Evolutionary conservation across 2,329 filamentous ascomycete genomes (phyloP).

Genomic region (Bretziella fagacearum): DNA sequence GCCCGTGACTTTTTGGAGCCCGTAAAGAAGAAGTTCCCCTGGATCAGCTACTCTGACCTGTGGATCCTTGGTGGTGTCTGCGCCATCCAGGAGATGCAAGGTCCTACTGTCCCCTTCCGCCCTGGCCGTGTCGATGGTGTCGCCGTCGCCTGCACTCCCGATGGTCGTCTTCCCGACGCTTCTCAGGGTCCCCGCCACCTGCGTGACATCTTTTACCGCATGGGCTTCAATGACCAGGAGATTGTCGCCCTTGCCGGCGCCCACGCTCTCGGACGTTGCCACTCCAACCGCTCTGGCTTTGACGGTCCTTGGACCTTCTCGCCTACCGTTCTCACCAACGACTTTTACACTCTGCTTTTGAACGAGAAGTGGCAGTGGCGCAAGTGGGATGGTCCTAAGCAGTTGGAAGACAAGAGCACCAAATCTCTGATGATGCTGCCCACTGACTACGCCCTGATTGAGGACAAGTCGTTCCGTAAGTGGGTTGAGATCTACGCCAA

Average conservation of each 20-base stretch:
- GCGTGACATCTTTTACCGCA: conserved; percentile 82
- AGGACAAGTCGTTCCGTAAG: conserved; percentile 73
- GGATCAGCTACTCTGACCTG: conserved; percentile 92
- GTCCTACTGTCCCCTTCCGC: conserved; percentile 72
- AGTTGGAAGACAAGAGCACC: conserved; percentile 71
- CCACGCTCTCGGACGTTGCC: conserved; percentile 78
- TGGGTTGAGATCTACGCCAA: conserved; percentile 78
- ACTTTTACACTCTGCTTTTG: conserved; percentile 76
- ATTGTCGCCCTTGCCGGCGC: conserved; percentile 81
- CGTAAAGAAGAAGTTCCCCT: conserved; percentile 74
- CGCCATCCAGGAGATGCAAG: conserved; percentile 90
- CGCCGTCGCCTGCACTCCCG: conserved; percentile 71
- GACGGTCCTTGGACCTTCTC: conserved; percentile 86
- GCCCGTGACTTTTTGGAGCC: conserved; percentile 89
- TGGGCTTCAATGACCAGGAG: conserved; percentile 95
- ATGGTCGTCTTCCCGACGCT: conserved; percentile 72
- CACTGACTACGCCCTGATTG: conserved; percentile 69
- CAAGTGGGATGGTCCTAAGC: conserved; percentile 83
- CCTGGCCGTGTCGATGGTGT: conserved; percentile 73
- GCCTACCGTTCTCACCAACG: conserved; percentile 81
- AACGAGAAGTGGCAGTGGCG: conserved; percentile 85
- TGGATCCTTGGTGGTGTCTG: conserved; percentile 81
- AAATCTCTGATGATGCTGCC: conserved; percentile 96
- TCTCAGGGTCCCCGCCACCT: conserved; percentile 65
- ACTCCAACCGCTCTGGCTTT: conserved; percentile 75